phyloP scores from a whole-genome alignment of 306 rosid species.

The Malus orientalis region DNA sequence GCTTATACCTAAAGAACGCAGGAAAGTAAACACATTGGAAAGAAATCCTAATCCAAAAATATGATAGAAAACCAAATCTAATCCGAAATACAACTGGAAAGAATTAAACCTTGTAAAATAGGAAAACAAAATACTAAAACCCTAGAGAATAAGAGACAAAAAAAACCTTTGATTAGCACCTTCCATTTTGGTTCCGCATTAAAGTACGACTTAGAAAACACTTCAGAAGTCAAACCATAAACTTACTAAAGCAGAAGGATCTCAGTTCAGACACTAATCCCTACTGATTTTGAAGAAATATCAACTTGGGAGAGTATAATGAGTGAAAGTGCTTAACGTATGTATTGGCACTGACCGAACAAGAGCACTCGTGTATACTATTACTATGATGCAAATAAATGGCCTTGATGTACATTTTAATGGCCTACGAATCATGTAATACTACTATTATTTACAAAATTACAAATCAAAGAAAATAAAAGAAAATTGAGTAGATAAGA shows the following conservation, averaged over 20 bases:
- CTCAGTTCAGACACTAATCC: neutral
- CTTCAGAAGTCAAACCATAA: neutral
- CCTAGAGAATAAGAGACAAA: too few species aligned
- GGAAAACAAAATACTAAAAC: too few species aligned
- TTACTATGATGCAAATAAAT: neutral
- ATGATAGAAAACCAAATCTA: too few species aligned
- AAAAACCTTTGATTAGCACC: too few species aligned
- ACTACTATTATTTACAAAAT: neutral
- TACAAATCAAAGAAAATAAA: neutral
- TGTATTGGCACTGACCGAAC: neutral
- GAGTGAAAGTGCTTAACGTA: neutral
- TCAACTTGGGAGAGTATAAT: neutral
- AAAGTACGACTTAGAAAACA: neutral
- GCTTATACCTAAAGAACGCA: too few species aligned
- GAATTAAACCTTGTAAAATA: too few species aligned
- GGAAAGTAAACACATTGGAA: too few species aligned
- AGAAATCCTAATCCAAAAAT: too few species aligned
- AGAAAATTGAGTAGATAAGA: neutral
- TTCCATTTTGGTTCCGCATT: too few species aligned
- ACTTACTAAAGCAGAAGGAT: neutral
- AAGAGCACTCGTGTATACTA: neutral
- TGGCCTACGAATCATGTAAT: neutral
- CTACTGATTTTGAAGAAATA: neutral
- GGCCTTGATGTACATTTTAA: neutral
- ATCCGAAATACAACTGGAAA: too few species aligned